Conservation (phyloP, 805 yeast species). For the Metschnikowia colocasiae region DNA sequence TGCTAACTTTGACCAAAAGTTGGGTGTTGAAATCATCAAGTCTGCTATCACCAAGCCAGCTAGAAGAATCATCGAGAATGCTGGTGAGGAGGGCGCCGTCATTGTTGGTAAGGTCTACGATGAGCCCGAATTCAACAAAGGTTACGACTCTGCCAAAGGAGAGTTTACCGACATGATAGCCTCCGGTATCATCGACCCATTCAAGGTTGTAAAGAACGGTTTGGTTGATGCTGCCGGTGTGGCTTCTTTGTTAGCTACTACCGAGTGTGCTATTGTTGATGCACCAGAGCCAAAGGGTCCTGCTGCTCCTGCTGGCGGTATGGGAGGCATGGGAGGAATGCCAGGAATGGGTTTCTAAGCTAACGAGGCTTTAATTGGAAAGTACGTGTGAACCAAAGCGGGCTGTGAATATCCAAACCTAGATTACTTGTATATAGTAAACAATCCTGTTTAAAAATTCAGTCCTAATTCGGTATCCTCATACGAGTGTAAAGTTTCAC, state of each 20-base stretch:
- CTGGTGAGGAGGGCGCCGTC: slow-evolving; percentile 97
- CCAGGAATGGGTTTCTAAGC: slow-evolving; percentile 32
- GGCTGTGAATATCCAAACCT: not conserved
- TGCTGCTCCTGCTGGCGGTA: slow-evolving; percentile 49
- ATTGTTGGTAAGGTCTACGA: slow-evolving; percentile 84
- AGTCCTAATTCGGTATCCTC: not conserved
- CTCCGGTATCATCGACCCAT: slow-evolving; percentile 97
- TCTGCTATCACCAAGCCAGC: slow-evolving; percentile 95
- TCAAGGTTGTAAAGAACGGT: slow-evolving; percentile 95
- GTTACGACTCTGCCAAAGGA: slow-evolving; percentile 90
- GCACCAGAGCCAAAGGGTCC: slow-evolving; percentile 78
- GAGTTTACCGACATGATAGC: slow-evolving; percentile 94
- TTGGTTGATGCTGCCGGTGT: slow-evolving; percentile 96
- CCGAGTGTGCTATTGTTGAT: slow-evolving; percentile 97
- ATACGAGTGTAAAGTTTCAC: not conserved
- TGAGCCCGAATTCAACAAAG: slow-evolving; percentile 72
- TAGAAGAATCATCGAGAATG: slow-evolving; percentile 89
- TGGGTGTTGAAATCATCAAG: slow-evolving; percentile 91
- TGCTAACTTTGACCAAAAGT: slow-evolving; percentile 87
- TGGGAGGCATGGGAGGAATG: slow-evolving; percentile 31
- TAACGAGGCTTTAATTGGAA: not conserved
- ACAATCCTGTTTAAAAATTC: not conserved
- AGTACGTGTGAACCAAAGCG: not conserved
- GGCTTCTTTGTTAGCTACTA: slow-evolving; percentile 93
- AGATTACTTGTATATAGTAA: slow-evolving; percentile 9